Base-by-base conservation (phyloP, 306 rosid species). In the Malus sieversii region DNA sequence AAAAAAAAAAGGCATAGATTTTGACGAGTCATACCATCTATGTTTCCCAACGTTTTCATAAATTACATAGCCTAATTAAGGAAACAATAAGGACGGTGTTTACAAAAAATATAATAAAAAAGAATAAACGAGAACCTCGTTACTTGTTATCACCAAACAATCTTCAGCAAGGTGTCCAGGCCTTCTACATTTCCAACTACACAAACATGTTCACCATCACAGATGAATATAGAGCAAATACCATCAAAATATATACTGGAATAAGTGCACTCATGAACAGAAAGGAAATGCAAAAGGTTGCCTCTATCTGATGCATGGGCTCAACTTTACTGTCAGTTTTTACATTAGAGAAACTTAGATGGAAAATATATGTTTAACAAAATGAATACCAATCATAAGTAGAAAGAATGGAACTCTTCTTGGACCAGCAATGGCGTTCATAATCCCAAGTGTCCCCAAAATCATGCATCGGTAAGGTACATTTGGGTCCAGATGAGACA, bases 111-210 rank as follows among this genome's bases (percentile, higher is more conserved):
- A 51, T 46, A 82, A 8, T 16, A 6, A 52, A 44, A 75, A 78
- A 55, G 32, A 66, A 65, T 79, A 69, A 69, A 75, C 68, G 51
- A 33, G 57, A 83, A 89, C 89, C 88, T 85, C 81, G 80, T 66
- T 84, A 80, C 79, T 66, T 68, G 78, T 85, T 72, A 65, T 78
- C 71, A 81, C 91, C 74, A 81, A 66, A 93, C 98, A 93, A 82
- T 93, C 97, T 84, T 86, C 92, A 65, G 98, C 93, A 67, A 93
- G 88, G 85, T 93, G 98, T 68, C 97, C 97, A 62, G 97, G 98
- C 82, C 84, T 84, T 66, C 80, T 87, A 77, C 98, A 93, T 85
- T 86, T 93, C 97, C 95, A 93, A 86, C 98, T 93, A 82, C 80
- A 80, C 75, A 70, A 33, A 70, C 53, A 78, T 78, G 55, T 48